Evolutionary conservation across 2,329 filamentous ascomycete genomes (phyloP).

Genomic region (Fusarium sp.): DNA sequence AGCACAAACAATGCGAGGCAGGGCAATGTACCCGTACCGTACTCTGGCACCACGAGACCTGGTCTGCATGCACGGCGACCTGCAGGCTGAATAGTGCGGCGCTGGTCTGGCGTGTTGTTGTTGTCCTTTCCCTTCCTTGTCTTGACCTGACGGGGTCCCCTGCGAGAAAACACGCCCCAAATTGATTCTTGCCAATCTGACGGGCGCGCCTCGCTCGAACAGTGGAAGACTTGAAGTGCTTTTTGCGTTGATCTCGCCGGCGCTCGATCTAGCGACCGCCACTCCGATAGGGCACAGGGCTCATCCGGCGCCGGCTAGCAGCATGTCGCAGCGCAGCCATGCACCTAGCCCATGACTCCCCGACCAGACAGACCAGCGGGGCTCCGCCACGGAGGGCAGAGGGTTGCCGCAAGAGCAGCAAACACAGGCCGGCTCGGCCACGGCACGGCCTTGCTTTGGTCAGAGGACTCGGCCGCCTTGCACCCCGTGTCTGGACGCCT

Average conservation of each 20-base stretch:
- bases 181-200: conserved; percentile 15
- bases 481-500: conserved; percentile 10
- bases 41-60: conserved; percentile 47
- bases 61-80: conserved; percentile 47
- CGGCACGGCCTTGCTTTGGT: conserved; percentile 16
- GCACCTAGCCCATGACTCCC: conserved; percentile 17
- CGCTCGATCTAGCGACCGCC: conserved; percentile 30
- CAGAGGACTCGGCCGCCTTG: conserved; percentile 18
- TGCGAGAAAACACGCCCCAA: conserved; percentile 39
- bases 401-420: conserved; percentile 20
- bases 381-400: conserved; percentile 25
- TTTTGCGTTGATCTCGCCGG: conserved; percentile 24
- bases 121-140: not conserved
- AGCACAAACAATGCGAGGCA: conserved; percentile 16
- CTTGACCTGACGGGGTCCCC: conserved; percentile 31
- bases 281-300: conserved; percentile 26
- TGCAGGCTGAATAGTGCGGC: conserved; percentile 45
- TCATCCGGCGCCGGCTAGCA: conserved; percentile 30
- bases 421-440: conserved; percentile 25
- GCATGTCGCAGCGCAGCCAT: conserved; percentile 16
- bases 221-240: conserved; percentile 1
- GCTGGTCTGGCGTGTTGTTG: conserved; percentile 40
- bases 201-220: conserved; percentile 2
- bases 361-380: conserved; percentile 19
- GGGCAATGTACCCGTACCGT: conserved; percentile 3